Conservation (phyloP, 257 asterid species). For the Pogostemon cablin region DNA sequence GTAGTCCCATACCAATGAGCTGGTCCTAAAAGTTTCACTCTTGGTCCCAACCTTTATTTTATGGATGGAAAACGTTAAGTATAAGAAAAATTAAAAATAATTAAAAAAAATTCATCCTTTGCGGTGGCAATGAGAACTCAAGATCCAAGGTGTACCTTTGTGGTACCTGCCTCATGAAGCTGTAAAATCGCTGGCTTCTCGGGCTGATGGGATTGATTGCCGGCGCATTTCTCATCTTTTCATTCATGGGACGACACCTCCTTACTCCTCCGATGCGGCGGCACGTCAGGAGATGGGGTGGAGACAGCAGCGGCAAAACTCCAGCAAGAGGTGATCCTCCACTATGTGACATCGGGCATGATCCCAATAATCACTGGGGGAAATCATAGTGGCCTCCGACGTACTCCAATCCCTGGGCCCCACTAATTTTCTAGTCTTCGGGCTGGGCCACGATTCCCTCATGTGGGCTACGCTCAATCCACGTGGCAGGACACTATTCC, state of each 20-base stretch:
- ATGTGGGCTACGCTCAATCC: slow-evolving; percentile 83
- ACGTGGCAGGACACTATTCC: slow-evolving; percentile 71
- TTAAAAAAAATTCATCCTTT: too few species aligned
- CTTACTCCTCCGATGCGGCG: slow-evolving; percentile 31
- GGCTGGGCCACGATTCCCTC: slow-evolving; percentile 79
- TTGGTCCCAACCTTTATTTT: too few species aligned
- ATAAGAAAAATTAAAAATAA: too few species aligned
- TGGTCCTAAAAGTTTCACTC: too few species aligned
- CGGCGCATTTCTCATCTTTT: slow-evolving; percentile 41
- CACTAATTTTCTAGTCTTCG: slow-evolving; percentile 72
- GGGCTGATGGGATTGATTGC: slow-evolving; percentile 47
- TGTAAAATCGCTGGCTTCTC: slow-evolving; percentile 44
- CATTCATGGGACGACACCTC: slow-evolving; percentile 28
- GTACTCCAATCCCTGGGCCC: slow-evolving; percentile 47
- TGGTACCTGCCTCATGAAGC: slow-evolving; percentile 14
- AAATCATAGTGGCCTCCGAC: slow-evolving; percentile 47
- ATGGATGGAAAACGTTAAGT: too few species aligned
- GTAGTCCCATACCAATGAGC: too few species aligned
- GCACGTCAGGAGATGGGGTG: slow-evolving; percentile 24
- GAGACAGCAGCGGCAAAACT: slow-evolving; percentile 17
- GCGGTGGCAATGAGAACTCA: too few species aligned
- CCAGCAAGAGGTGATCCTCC: slow-evolving; percentile 49
- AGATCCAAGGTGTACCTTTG: too few species aligned
- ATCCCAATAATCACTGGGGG: slow-evolving; percentile 56
- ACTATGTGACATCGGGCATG: slow-evolving; percentile 59